phyloP scores from a whole-genome alignment of 257 asterid species.

The Nicotiana knightiana region DNA sequence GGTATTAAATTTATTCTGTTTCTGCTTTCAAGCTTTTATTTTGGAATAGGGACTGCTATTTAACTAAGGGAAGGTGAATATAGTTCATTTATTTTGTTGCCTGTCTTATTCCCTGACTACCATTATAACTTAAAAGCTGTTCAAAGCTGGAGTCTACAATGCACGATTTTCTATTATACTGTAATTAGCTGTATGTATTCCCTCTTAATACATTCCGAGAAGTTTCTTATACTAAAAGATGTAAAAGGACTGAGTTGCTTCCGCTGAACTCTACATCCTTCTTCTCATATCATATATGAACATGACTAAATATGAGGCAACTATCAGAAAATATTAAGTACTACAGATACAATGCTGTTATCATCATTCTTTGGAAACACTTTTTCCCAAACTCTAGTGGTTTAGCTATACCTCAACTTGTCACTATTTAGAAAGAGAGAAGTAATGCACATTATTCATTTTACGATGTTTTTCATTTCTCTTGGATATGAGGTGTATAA shows the following conservation, averaged over 20 bases:
- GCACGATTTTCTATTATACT: not conserved
- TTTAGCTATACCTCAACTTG: not conserved
- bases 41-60: not conserved
- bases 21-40: not conserved
- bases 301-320: not conserved
- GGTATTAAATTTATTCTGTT: not conserved
- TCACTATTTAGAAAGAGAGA: not conserved
- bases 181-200: not conserved
- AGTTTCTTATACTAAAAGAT: not conserved
- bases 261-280: not conserved
- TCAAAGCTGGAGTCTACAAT: not conserved
- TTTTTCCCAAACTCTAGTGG: not conserved
- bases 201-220: not conserved
- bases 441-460: not conserved
- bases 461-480: not conserved
- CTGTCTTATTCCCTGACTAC: conserved; percentile 1
- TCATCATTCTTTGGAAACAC: not conserved
- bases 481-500: not conserved
- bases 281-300: not conserved
- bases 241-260: not conserved
- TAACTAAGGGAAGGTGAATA: not conserved
- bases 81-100: not conserved
- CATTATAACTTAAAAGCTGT: not conserved
- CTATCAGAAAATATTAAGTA: not conserved
- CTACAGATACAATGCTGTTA: not conserved